Evolutionary conservation across 768 basidiomycete species (phyloP), one percentile per base, ranked within the genome.

Genomic region (Podaxis carcinomalis): DNA sequence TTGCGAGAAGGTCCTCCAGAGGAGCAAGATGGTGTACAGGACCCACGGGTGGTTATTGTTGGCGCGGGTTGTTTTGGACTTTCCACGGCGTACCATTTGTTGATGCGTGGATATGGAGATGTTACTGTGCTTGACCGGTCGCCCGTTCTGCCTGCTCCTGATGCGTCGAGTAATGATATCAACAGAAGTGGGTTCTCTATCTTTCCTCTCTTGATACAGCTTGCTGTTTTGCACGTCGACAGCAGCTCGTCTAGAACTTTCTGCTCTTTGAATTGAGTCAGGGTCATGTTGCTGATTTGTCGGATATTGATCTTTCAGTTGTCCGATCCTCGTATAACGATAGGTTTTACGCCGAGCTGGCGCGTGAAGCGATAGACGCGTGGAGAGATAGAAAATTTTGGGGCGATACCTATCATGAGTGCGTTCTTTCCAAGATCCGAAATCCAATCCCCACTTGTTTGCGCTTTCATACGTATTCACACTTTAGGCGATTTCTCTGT

Each of bases 41-140:
- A 75, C 88, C 49, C 35, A 11, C 35, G 46, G 10, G 53, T 61
- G 35, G 68, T 93, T 56, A 87, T 95, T 62, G 77, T 93, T 46
- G 93, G 93, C 27, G 87, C 90, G 42, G 93, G 93, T 4, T 87
- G 87, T 64, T 95, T 95, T 70, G 95, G 95, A 5, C 76, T 92
- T 53, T 95, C 93, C 16, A 90, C 95, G 0, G 95, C 93, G 1
- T 81, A 86, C 65, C 86, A 92, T 69, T 84, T 96, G 55, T 77
- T 95, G 52, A 70, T 75, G 57, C 76, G 86, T 62, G 88, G 90
- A 16, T 94, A 87, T 73, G 78, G 72, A 14, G 68, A 87, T 60
- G 81, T 96, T 63, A 91, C 85, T 0, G 74, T 97, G 5, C 77
- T 96, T 53, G 95, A 96, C 69, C 81, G 87, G 64, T 83, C 90